Evolutionary conservation across 768 basidiomycete species (phyloP).

Genomic region (Panus rudis): DNA sequence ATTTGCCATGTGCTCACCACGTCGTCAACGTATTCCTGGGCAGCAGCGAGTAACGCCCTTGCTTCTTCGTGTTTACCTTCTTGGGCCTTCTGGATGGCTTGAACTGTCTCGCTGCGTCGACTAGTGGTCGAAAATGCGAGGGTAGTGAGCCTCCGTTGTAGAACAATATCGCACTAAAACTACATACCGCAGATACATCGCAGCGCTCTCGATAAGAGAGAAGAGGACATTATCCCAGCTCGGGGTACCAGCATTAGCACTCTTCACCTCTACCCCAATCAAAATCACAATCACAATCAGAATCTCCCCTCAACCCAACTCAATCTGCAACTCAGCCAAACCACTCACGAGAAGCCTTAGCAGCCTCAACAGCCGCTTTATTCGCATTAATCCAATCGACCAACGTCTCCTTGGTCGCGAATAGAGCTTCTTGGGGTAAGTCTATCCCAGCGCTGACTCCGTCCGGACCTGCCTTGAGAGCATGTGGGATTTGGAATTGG

Average conservation of each 20-base stretch:
- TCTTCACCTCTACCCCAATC: not conserved
- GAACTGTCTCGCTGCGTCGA: not conserved
- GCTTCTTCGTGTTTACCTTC: not conserved
- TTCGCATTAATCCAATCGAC: not conserved
- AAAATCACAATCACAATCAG: not conserved
- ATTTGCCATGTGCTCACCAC: conserved; percentile 1
- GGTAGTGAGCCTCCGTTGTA: not conserved
- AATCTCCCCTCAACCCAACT: too few species aligned
- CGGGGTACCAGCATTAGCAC: not conserved
- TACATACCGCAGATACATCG: conserved; percentile 2
- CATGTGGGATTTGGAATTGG: not conserved
- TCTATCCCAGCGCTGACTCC: too few species aligned
- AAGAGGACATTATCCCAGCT: conserved; percentile 3
- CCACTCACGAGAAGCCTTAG: not conserved
- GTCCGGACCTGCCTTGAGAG: too few species aligned
- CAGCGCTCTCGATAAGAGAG: conserved; percentile 2
- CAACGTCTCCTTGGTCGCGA: not conserved
- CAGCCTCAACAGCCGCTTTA: not conserved
- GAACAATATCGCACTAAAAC: not conserved
- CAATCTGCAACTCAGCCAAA: not conserved
- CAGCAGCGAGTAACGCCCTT: not conserved
- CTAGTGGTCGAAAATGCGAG: not conserved
- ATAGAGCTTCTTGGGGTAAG: not conserved
- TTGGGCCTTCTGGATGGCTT: not conserved
- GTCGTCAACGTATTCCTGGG: conserved; percentile 2